phyloP scores from a whole-genome alignment of 768 basidiomycete species.

The Kwoniella europaea region DNA sequence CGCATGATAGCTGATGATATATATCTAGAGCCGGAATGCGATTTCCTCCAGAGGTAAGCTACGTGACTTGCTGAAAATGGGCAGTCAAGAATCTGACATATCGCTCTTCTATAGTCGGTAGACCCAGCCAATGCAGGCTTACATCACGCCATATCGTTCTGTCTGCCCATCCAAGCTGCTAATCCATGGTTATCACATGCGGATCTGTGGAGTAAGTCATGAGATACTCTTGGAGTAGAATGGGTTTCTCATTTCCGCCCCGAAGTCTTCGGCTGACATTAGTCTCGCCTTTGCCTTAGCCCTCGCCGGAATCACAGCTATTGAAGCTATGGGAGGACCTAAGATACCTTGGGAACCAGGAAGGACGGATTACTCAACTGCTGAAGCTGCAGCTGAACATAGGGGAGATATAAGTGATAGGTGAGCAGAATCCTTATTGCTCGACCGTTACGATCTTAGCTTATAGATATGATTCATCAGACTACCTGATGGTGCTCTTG shows the following conservation, averaged over 20 bases:
- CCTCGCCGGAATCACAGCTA: constrained; percentile 57
- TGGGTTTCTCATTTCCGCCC: too few species aligned
- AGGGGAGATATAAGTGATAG: constrained; percentile 53
- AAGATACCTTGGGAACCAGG: constrained; percentile 57
- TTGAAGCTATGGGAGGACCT: constrained; percentile 56
- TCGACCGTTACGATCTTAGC: background rate
- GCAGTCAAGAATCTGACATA: constrained; percentile 2
- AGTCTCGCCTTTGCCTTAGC: too few species aligned
- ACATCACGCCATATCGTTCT: constrained; percentile 56
- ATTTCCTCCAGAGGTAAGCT: constrained; percentile 50
- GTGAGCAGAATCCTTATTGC: constrained; percentile 17
- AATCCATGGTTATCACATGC: constrained; percentile 58
- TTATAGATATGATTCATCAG: constrained; percentile 17
- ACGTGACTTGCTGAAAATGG: background rate
- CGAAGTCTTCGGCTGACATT: too few species aligned
- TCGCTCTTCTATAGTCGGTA: constrained; percentile 37
- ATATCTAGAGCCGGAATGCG: constrained; percentile 53
- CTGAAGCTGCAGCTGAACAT: constrained; percentile 50
- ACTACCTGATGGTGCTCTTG: constrained; percentile 57
- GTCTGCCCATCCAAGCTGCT: constrained; percentile 57
- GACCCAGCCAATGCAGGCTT: constrained; percentile 55
- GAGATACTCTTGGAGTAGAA: constrained; percentile 49
- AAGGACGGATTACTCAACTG: constrained; percentile 55
- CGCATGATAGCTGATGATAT: constrained; percentile 18
- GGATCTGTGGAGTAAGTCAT: constrained; percentile 54